These are phyloP conservation scores for Mycena filopes DNA, from an alignment of 768 basidiomycete species.

Conservation along the genomic window DNA sequence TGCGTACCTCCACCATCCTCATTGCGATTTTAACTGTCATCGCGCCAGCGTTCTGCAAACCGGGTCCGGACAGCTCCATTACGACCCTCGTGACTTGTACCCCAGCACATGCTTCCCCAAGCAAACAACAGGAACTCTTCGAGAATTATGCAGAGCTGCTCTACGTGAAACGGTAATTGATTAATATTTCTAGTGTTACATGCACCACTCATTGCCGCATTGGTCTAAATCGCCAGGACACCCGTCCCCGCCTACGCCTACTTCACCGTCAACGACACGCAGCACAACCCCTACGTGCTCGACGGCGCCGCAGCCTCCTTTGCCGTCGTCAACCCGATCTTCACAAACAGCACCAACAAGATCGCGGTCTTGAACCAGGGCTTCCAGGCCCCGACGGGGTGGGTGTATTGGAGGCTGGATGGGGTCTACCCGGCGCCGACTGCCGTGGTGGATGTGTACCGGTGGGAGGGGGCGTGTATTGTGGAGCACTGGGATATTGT, in stretches of 20 bases:
- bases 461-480: constrained; percentile 1
- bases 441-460: constrained; percentile 9
- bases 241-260: constrained; percentile 6
- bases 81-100: background rate
- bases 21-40: too few relatives aligned
- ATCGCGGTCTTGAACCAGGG: constrained; percentile 3
- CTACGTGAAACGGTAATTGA: background rate
- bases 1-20: too few relatives aligned
- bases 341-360: background rate
- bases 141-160: background rate
- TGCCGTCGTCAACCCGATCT: background rate
- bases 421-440: constrained; percentile 2
- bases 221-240: background rate
- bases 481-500: constrained; percentile 21
- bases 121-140: constrained; percentile 4
- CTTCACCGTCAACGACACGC: constrained; percentile 4
- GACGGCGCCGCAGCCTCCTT: constrained; percentile 2
- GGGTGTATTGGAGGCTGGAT: constrained; percentile 17
- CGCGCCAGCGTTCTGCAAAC: too few relatives aligned
- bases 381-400: constrained; percentile 11
- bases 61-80: too few relatives aligned
- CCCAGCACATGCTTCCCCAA: background rate
- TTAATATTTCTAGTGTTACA: too few relatives aligned
- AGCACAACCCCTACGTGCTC: constrained; percentile 10
- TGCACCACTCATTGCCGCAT: too few relatives aligned